A percentile compares a stretch with the other conserved stretches of the same genome.
These are phyloP conservation scores for Sechiopsis laciniata DNA, from an alignment of 306 rosid species.

Conservation along the genomic window DNA sequence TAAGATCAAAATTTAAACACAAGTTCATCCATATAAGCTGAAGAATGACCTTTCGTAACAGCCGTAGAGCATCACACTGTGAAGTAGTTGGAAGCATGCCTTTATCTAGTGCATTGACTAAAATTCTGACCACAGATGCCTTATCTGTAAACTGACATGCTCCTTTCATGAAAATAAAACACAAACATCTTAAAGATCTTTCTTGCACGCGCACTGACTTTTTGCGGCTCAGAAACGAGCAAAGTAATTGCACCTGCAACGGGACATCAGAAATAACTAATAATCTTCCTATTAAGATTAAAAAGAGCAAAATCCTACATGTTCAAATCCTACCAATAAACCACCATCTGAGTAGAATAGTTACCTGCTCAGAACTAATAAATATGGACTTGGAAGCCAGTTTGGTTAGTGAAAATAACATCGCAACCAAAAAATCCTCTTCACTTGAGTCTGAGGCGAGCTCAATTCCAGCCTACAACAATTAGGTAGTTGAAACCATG, in stretches of 20 bases:
- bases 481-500: neutral
- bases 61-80: slow-evolving; percentile 33
- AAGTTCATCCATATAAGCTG: neutral
- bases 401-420: slow-evolving; percentile 69
- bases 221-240: slow-evolving; percentile 43
- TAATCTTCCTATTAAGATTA: neutral
- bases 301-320: slow-evolving; percentile 13
- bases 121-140: slow-evolving; percentile 21
- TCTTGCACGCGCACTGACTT: slow-evolving; percentile 36
- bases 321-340: neutral
- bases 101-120: slow-evolving; percentile 33
- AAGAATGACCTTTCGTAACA: slow-evolving; percentile 41
- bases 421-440: slow-evolving; percentile 45
- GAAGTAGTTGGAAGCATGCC: slow-evolving; percentile 31
- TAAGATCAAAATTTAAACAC: slow-evolving; percentile 19
- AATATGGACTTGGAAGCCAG: slow-evolving; percentile 44
- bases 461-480: slow-evolving; percentile 53
- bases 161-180: slow-evolving; percentile 41
- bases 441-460: slow-evolving; percentile 41
- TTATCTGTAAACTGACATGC: slow-evolving; percentile 25
- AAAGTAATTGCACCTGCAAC: slow-evolving; percentile 58
- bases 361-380: slow-evolving; percentile 52
- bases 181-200: slow-evolving; percentile 53
- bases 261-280: slow-evolving; percentile 16
- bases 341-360: slow-evolving; percentile 12